Evolutionary conservation across 2,329 filamentous ascomycete species (phyloP), one percentile per base, ranked within the genome.

Genomic region (Cladosporium sp.): DNA sequence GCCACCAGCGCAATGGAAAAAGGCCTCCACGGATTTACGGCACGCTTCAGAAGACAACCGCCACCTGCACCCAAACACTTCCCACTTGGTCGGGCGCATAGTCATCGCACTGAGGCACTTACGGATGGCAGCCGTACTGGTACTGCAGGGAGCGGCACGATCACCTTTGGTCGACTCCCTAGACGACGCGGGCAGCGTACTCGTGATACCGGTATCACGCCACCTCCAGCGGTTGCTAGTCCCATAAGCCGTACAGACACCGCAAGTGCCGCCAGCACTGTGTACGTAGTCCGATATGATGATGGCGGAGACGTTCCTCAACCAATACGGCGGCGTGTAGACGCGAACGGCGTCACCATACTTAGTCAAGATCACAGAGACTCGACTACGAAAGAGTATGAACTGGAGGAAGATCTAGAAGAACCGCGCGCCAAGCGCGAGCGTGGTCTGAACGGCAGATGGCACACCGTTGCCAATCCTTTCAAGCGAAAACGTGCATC

Each of bases 241-340:
- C 86, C 87, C 1, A 78, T 88, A 43, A 88, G 85, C 71, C 80
- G 86, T 68, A 82, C 83, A 23, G 86, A 89, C 70, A 88, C 85
- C 0, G 84, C 83, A 6, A 89, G 86, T 74, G 86, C 85, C 10
- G 84, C 83, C 28, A 89, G 86, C 67, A 89, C 87, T 0, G 84
- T 88, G 5, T 89, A 89, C 71, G 84, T 86, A 60, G 83, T 89
- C 32, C 84, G 84, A 32, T 88, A 89, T 49, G 57, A 65, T 71
- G 85, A 88, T 70, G 81, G 85, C 16, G 77, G 78, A 18, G 83
- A 81, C 58, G 79, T 79, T 65, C 83, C 80, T 67, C 72, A 76
- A 46, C 75, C 74, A 16, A 70, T 77, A 5, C 67, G 75, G 10
- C 69, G 75, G 23, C 68, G 73, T 30, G 62, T 69, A 3, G 56